Percentiles rank a stretch among this genome's conserved stretches.
These are phyloP conservation scores for Bipolaris cookei DNA, from an alignment of 2,329 filamentous ascomycete species.

Conservation along the genomic window DNA sequence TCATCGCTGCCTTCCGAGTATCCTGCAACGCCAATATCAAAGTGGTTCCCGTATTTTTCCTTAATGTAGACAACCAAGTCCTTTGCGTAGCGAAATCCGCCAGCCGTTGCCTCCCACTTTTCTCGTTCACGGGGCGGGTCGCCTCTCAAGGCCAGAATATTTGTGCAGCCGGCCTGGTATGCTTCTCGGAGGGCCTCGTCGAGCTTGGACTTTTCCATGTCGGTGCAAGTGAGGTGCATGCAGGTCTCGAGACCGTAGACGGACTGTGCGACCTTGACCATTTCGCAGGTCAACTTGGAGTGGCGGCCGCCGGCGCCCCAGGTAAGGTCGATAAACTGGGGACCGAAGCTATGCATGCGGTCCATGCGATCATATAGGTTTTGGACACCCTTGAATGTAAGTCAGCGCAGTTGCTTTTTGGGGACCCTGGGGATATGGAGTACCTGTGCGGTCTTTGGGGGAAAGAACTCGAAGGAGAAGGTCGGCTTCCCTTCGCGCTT, in stretches of 20 bases:
- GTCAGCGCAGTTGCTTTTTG: constrained; percentile 18
- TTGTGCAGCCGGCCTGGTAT: constrained; percentile 94
- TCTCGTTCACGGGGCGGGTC: constrained; percentile 94
- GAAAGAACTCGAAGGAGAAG: constrained; percentile 99
- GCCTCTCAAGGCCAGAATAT: constrained; percentile 91
- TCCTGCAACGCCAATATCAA: constrained; percentile 95
- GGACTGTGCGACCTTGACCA: constrained; percentile 94
- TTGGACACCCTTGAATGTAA: constrained; percentile 73
- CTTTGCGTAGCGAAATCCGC: constrained; percentile 87
- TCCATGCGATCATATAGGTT: constrained; percentile 99
- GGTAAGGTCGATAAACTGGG: constrained; percentile 96
- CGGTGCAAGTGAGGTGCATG: constrained; percentile 98
- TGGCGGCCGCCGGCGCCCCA: constrained; percentile 95
- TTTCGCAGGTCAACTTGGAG: constrained; percentile 92
- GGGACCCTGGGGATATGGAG: background rate
- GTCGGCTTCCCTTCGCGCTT: constrained; percentile 79
- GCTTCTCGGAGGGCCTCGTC: constrained; percentile 86
- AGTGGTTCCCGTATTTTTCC: constrained; percentile 81
- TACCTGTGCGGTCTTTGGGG: constrained; percentile 88
- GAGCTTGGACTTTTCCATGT: constrained; percentile 93
- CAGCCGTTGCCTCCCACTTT: constrained; percentile 87
- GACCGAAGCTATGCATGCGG: constrained; percentile 93
- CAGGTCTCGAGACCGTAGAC: constrained; percentile 97
- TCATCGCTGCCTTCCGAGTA: constrained; percentile 97
- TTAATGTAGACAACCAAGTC: constrained; percentile 88